Evolutionary conservation across 306 rosid species (phyloP), one percentile per base, ranked within the genome.

Genomic region (Purshia tridentata): DNA sequence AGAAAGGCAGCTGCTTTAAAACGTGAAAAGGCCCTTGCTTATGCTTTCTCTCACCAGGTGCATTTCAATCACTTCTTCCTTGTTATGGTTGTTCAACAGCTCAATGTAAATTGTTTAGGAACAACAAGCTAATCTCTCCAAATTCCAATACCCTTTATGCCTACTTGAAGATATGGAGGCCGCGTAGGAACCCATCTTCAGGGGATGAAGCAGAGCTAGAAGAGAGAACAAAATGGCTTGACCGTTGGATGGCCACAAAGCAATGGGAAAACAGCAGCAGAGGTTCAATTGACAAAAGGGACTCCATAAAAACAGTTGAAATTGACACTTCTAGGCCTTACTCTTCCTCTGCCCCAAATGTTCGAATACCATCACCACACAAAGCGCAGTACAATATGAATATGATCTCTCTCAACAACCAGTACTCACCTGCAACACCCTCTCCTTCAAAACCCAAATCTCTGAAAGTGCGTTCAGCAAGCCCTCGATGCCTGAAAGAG

Each of bases 11-110:
- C 77, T 10, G 69, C 70, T 70, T 70, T 80, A 4, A 80, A 80
- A 55, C 84, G 80, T 46, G 84, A 80, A 76, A 80, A 76, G 48
- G 84, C 84, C 29, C 77, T 80, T 6, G 84, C 84, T 75, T 70
- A 76, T 70, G 84, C 80, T 14, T 70, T 80, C 67, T 80, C 84
- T 70, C 73, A 65, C 54, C 76, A 80, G 84, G 84, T 80, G 22
- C 51, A 42, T 62, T 12, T 13, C 44, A 0, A 11, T 61, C 47
- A 6, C 10, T 61, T 19, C 0, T 18, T 44, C 11, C 10, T 23
- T 18, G 22, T 4, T 52, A 9, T 39, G 46, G 9, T 51, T 53
- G 2, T 22, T 14, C 3, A 13, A 10, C 59, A 10, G 12, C 15
- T 23, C 9, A 13, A 29, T 1, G 22, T 9, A 23, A 23, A 1